Percentiles rank a stretch among this genome's conserved stretches.
Conservation (phyloP, 352 stramenopile genomes). For the Blastocystis sp. region DNA sequence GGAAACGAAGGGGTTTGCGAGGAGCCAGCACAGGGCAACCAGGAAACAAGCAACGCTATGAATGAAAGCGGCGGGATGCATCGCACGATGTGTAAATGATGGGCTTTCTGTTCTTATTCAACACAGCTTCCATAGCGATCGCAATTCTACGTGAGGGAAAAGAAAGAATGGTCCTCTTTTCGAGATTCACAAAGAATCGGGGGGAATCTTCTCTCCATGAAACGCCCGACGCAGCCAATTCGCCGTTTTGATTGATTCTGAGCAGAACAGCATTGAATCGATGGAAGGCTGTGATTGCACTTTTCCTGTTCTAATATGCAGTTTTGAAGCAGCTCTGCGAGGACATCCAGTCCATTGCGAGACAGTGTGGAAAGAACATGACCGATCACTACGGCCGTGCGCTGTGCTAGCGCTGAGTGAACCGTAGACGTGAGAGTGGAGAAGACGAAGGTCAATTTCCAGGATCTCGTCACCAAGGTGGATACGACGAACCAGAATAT, state of each 20-base stretch:
- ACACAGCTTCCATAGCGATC: conserved; percentile 5
- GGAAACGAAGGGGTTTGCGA: conserved; percentile 10
- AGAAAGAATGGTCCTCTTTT: neutral
- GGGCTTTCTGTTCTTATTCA: conserved; percentile 18
- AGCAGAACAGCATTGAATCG: neutral
- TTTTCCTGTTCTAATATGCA: neutral
- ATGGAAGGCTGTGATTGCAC: conserved; percentile 44
- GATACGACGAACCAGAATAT: conserved; percentile 86
- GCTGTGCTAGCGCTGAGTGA: neutral
- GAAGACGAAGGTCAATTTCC: conserved; percentile 84
- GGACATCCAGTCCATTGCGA: conserved; percentile 60
- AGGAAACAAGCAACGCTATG: neutral
- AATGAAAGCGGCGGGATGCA: neutral
- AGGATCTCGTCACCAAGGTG: conserved; percentile 88
- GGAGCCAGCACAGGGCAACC: neutral
- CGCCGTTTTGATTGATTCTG: conserved; percentile 19
- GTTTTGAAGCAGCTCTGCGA: conserved; percentile 63
- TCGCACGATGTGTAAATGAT: conserved; percentile 32
- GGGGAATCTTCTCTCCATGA: conserved; percentile 46
- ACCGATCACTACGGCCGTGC: conserved; percentile 43
- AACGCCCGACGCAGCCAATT: conserved; percentile 24
- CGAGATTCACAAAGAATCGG: neutral
- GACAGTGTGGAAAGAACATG: conserved; percentile 64
- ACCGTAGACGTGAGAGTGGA: conserved; percentile 65
- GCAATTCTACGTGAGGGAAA: neutral